Conservation (phyloP, 139 green algal species). For the Micractinium sp. region DNA sequence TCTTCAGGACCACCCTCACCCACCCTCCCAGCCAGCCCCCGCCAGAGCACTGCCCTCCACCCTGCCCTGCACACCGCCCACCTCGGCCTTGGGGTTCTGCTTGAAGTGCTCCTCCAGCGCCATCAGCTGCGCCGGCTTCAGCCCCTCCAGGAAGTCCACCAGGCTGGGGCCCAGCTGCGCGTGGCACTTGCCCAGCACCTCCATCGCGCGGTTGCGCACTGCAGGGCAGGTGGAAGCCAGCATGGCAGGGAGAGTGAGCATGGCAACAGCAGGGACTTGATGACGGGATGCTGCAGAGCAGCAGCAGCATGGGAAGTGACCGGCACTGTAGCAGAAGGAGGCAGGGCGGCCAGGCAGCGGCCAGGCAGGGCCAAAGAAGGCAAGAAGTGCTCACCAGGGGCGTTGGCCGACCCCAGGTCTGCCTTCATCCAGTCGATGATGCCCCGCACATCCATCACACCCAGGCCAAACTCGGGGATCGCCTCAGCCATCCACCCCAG, state of each 20-base stretch:
- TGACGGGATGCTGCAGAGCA: no score
- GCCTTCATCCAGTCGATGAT: constrained; percentile 82
- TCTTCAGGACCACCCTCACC: not conserved
- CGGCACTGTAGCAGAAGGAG: no score
- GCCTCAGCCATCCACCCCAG: constrained; percentile 85
- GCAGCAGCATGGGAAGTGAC: no score
- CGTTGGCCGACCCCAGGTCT: constrained; percentile 83
- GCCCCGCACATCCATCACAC: constrained; percentile 65
- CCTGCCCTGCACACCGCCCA: not conserved
- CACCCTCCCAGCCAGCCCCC: not conserved
- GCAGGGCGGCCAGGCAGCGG: no score
- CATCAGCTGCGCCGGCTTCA: constrained; percentile 95
- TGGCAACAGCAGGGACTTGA: no score
- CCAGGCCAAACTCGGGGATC: constrained; percentile 88
- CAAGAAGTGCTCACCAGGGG: constrained; percentile 33
- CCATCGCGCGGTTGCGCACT: constrained; percentile 80
- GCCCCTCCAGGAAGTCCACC: constrained; percentile 66
- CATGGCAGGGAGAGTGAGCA: not conserved
- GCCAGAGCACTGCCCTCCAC: not conserved
- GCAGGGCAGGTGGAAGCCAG: not conserved
- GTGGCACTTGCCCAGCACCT: constrained; percentile 61
- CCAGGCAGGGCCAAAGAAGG: not conserved
- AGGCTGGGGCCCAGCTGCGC: constrained; percentile 67
- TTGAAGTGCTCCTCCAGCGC: constrained; percentile 88
- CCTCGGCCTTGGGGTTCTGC: constrained; percentile 74